A percentile compares a stretch with the other conserved stretches of the same genome.
Evolutionary conservation across 768 basidiomycete species (phyloP).

Genomic region (Lyophyllum decastes): DNA sequence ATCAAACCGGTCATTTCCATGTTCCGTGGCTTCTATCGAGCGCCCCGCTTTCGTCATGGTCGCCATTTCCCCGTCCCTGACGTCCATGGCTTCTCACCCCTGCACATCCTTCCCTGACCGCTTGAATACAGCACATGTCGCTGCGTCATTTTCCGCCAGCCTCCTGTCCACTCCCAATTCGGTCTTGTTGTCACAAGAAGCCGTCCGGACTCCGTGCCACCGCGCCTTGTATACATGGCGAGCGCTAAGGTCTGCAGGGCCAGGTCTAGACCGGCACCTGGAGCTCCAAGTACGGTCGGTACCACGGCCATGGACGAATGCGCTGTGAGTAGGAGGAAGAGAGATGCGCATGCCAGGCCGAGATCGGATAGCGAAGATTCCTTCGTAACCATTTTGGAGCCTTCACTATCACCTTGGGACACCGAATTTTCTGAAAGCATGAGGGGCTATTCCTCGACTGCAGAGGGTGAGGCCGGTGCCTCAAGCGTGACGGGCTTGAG

Average conservation of each 20-base stretch:
- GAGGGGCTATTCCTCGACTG: conserved; percentile 29
- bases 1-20: no score
- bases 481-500: conserved; percentile 33
- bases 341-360: conserved; percentile 58
- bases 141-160: no score
- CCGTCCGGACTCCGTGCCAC: conserved; percentile 64
- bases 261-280: conserved; percentile 66
- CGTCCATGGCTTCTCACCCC: no score
- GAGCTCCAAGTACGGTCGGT: conserved; percentile 44
- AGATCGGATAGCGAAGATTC: conserved; percentile 64
- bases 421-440: conserved; percentile 13
- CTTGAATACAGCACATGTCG: no score
- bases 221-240: conserved; percentile 54
- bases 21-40: no score
- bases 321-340: conserved; percentile 53
- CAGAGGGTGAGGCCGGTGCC: conserved; percentile 19
- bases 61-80: no score
- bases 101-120: no score
- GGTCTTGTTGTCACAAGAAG: conserved; percentile 84
- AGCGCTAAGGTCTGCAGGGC: conserved; percentile 73
- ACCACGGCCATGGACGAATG: conserved; percentile 54
- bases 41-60: no score
- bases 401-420: neutral
- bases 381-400: conserved; percentile 18
- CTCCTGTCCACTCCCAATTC: conserved; percentile 66